Base-by-base conservation (phyloP, 495 filamentous ascomycete species). In the Neurospora sp. region DNA sequence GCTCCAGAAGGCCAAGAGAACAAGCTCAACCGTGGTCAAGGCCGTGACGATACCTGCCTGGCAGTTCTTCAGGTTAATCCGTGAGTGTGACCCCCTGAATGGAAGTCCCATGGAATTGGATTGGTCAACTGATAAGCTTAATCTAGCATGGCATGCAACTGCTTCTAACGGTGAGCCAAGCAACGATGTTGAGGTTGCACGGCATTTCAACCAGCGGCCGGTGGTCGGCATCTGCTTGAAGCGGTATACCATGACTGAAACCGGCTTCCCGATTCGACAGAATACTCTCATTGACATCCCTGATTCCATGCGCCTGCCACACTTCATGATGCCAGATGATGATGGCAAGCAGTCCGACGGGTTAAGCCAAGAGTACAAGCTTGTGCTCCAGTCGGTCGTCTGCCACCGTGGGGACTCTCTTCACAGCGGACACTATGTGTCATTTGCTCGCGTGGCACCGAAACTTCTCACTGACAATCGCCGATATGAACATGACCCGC, bases 31-130 rank as follows among this genome's bases (percentile, higher is more conserved):
- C 71, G 84, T 92, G 40, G 85, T 91, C 42, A 96, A 92, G 78
- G 93, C 96, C 77, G 91, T 98, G 16, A 89, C 95, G 79, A 97
- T 99, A 86, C 96, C 95, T 14, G 96, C 96, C 14, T 99, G 95
- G 95, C 96, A 97, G 77, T 98, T 99, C 77, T 98, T 97, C 81
- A 92, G 90, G 77, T 82, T 97, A 46, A 94, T 96, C 72, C 93
- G 92, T 92, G 82, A 74, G 90, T 83, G 68, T 44, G 27, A 74
- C 37, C 44, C 27, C 6, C 53, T 14, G 22, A n/a, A 38, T 71
- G 31, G 27, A 22, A 10, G 42, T 59, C 48, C 22, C 69, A 7
- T 38, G 42, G n/a, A 8, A 61, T 68, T 39, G 27, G 27, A 65
- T 27, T 18, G 11, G 74, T 85, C 89, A 82, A 90, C 88, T 53